Base-by-base conservation (phyloP, 805 yeast genomes). In the Priceomyces medius region DNA sequence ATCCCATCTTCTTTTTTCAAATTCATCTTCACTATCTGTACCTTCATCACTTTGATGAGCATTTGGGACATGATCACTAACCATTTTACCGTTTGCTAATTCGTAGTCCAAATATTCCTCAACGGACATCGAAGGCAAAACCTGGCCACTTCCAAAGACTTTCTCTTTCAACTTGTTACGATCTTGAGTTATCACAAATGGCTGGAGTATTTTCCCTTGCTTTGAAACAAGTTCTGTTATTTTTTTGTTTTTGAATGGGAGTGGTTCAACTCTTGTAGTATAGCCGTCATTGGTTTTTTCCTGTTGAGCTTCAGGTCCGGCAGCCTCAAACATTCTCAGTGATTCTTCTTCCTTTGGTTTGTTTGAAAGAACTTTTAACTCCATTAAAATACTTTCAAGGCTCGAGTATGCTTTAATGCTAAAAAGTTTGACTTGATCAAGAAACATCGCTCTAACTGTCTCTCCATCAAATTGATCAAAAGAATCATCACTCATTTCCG, bases 41-140 rank as follows among this genome's bases (percentile, higher is more conserved):
- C 64, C 69, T 31, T 74, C 76, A 4, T 70, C 72, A 44, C 40
- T 63, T 41, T 50, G 69, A 58, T 39, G 66, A 48, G 38, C 56
- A 59, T 44, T 65, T 38, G 55, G 68, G 8, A 3, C 23, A 56
- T 61, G 81, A 56, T 62, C 79, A 57, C 54, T 68, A 29, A 78
- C 70, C 73, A 90, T 85, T 42, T 91, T 90, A 2, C 97, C 97
- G 53, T 85, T 81, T 14, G 81, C 81, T 47, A 86, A 69, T 58
- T 93, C 99, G 51, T 88, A 80, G 36, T 89, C 95, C 39, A 93
- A 68, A 46, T 85, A 83, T 52, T 93, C 97, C 49, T 93, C 99
- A 0, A 93, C 89, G 0, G 96, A 72, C 93, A 93, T 88, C 0
- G 97, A 88, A 2, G 99, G 99, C 20, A 91, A 71, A 19, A 76